Evolutionary conservation across 2,329 filamentous ascomycete genomes (phyloP), one percentile per base, ranked within the genome.

Genomic region (Diplocarpon rosae): DNA sequence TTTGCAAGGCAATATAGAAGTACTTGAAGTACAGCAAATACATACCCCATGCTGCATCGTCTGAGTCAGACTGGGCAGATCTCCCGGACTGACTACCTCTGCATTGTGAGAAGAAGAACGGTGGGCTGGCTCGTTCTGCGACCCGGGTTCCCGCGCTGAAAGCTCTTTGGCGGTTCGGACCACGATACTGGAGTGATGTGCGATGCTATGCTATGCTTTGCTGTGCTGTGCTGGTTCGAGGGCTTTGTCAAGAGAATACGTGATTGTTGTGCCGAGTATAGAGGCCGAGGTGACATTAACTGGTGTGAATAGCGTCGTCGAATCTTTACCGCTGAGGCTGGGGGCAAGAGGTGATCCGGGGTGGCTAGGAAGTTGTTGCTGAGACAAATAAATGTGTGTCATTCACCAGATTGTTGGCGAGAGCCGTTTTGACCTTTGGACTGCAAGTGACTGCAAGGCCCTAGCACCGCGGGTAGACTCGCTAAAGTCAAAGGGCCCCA

Each of bases 11-110:
- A 9, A 32, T 32, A 32, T 32, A 32, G 20, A 24, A 24, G 20
- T 7, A 24, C n/a, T n/a, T 24, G 20, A 24, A 24, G 20, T 24
- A 24, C 20, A 7, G 7, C 7, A 7, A 24, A 24, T 24, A 7
- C n/a, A n/a, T n/a, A n/a, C n/a, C n/a, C n/a, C n/a, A n/a, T 24
- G 20, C 40, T 30, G 39, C 30, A 42, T 27, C 24, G 39, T 46
- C 43, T 42, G 43, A 46, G 37, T 46, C 41, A 46, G 43, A 42
- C 20, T 24, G 20, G 7, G 4, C 7, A 7, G 20, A 34, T 12
- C 13, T 41, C 13, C 30, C 30, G 30, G 31, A 5, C 10, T 27
- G n/a, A 34, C 14, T 34, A 10, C 31, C 27, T 35, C 31, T 31
- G 34, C 16, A 16, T 34, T 35, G n/a, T n/a, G n/a, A n/a, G n/a